Evolutionary conservation across 1,284 basidiomycete species (phyloP), one percentile per base, ranked within the genome.

Genomic region (Porodaedalea pini): DNA sequence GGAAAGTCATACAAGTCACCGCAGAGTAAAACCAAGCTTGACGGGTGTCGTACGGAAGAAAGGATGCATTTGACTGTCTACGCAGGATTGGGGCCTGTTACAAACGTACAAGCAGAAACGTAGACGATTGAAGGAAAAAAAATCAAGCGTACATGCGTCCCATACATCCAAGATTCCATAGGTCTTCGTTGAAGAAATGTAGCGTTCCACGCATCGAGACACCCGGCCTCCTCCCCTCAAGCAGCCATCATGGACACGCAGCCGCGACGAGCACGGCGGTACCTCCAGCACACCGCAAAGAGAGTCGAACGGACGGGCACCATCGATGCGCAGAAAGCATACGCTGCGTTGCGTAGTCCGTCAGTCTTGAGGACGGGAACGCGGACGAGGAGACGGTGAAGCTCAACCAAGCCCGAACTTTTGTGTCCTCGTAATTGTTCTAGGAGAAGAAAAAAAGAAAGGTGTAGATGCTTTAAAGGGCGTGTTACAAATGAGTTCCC

Each of bases 311-410:
- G 43, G 44, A 23, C 32, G 23, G 7, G 48, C n/a, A 27, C 37
- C 50, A 27, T 27, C 36, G 13, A 41, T 31, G 21, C 25, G 50
- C 44, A 45, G n/a, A 17, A 48, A 19, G 19, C 50, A 58, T 52
- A 58, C 56, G 44, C 51, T 23, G 25, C 27, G 29, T 51, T 25
- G 44, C 56, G 51, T 58, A 54, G 51, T 58, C 34, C 56, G 27
- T 54, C 32, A 29, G 10, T 59, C 57, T 59, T 32, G 57, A 55
- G 57, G 57, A 59, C 57, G 57, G 57, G 57, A 59, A 59, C 57
- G 57, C 57, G 57, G 57, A 55, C 57, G 41, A 59, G 52, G 57
- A 59, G 49, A 54, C 43, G 52, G 57, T 23, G 34, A 40, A 48
- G 34, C 47, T 31, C 39, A 23, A 59, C 57, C 51, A 50, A 43